Conservation (phyloP, 305 asterid genomes). For the Fraxinus platypoda region DNA sequence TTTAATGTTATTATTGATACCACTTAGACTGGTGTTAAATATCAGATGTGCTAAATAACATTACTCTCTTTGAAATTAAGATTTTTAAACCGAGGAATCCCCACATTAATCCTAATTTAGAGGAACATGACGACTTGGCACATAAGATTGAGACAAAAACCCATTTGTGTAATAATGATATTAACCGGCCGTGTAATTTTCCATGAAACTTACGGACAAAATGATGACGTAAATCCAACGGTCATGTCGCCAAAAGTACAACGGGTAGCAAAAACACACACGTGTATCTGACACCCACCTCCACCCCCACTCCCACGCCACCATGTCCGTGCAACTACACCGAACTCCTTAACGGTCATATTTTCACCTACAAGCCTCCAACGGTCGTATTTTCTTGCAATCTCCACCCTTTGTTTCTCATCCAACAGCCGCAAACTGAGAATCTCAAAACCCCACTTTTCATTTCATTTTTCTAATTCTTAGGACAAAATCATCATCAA, state of each 20-base stretch:
- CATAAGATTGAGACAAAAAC: background rate
- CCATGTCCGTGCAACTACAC: constrained; percentile 43
- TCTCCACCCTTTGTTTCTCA: constrained; percentile 51
- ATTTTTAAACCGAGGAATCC: background rate
- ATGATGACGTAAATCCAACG: constrained; percentile 45
- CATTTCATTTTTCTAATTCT: constrained; percentile 28
- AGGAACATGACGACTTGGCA: background rate
- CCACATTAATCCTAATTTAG: background rate
- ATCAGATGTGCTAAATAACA: no score
- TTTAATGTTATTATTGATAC: no score
- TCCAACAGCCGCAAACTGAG: constrained; percentile 43
- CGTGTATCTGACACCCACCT: constrained; percentile 50
- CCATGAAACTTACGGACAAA: background rate
- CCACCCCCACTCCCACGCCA: background rate
- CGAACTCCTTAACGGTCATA: constrained; percentile 70
- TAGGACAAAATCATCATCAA: constrained; percentile 24
- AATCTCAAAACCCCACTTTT: constrained; percentile 32
- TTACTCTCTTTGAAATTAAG: background rate
- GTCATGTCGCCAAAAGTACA: constrained; percentile 39
- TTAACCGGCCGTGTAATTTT: constrained; percentile 18
- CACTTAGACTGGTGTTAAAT: no score
- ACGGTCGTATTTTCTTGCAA: constrained; percentile 61
- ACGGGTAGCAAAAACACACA: constrained; percentile 40
- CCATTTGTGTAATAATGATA: background rate
- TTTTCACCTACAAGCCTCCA: constrained; percentile 59